Evolutionary conservation across 108 stramenopile species (phyloP).

Genomic region (Nitzschia putrida): DNA sequence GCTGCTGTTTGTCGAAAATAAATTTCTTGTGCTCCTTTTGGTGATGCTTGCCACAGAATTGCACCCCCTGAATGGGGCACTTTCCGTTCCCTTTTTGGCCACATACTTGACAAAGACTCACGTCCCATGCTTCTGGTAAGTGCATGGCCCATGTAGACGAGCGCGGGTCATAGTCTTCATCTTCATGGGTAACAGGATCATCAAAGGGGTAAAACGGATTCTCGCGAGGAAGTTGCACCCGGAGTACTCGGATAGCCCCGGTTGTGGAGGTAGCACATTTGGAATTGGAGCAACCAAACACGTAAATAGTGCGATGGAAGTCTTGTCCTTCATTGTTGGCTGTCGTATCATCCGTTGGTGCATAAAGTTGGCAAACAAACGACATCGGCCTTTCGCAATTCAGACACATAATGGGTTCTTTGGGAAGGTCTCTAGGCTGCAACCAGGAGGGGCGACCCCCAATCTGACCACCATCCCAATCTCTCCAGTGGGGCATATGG

Average conservation of each 20-base stretch:
- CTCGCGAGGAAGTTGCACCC: constrained; percentile 64
- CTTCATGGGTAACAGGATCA: constrained; percentile 25
- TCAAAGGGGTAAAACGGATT: constrained; percentile 74
- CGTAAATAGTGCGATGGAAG: constrained; percentile 83
- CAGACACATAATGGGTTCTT: constrained; percentile 8
- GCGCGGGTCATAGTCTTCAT: constrained; percentile 19
- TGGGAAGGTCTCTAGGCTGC: constrained; percentile 69
- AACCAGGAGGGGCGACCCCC: constrained; percentile 79
- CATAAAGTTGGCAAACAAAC: constrained; percentile 75
- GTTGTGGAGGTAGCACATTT: constrained; percentile 38
- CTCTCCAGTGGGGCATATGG: constrained; percentile 52
- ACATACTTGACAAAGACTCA: constrained; percentile 71
- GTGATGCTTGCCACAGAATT: constrained; percentile 71
- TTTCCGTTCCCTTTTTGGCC: constrained; percentile 61
- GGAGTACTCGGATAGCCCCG: constrained; percentile 55
- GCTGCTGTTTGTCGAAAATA: constrained; percentile 25
- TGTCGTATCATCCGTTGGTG: constrained; percentile 50
- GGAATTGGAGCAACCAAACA: constrained; percentile 72
- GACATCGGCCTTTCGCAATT: constrained; percentile 33
- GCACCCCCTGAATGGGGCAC: constrained; percentile 63
- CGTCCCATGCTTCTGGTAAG: constrained; percentile 49
- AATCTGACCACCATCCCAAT: constrained; percentile 86
- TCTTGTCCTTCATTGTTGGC: constrained; percentile 30
- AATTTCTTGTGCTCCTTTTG: constrained; percentile 72
- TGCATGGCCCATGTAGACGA: constrained; percentile 55